A percentile compares a stretch with the other conserved stretches of the same genome.
These are phyloP conservation scores for Kandelia obovata DNA, from an alignment of 345 rosid species.

Conservation along the genomic window DNA sequence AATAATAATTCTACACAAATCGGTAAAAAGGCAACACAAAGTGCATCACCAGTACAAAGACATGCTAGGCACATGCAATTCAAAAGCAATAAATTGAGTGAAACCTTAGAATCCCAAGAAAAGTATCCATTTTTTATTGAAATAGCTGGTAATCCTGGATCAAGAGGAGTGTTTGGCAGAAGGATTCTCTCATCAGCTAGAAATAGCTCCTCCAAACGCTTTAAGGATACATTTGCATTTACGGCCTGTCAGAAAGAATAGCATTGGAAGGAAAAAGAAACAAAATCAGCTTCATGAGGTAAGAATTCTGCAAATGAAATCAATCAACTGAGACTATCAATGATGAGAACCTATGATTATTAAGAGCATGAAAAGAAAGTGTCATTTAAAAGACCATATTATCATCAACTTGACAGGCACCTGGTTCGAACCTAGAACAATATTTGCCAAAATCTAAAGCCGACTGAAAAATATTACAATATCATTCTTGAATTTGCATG, in stretches of 20 bases:
- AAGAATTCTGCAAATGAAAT: not conserved
- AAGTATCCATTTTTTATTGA: constrained; percentile 81
- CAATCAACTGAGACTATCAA: not conserved
- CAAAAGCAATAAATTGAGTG: not conserved
- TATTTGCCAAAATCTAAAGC: not conserved
- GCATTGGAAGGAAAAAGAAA: constrained; percentile 22
- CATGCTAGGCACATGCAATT: not conserved
- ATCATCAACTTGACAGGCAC: not conserved
- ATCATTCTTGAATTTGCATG: too few relatives aligned
- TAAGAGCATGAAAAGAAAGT: too few relatives aligned
- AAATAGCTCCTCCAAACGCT: constrained; percentile 89
- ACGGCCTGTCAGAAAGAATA: constrained; percentile 48
- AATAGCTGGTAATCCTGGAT: constrained; percentile 66
- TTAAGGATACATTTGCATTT: constrained; percentile 91
- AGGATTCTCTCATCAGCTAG: constrained; percentile 89
- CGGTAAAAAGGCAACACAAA: not conserved
- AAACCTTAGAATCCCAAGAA: constrained; percentile 96
- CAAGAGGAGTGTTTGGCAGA: constrained; percentile 84
- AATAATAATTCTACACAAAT: not conserved
- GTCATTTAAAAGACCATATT: not conserved
- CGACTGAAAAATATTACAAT: not conserved
- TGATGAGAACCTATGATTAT: too few relatives aligned
- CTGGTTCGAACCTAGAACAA: not conserved
- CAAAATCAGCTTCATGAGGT: constrained; percentile 2
- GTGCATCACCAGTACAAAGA: not conserved